These are phyloP conservation scores for Colletotrichum godetiae DNA, from an alignment of 2,329 filamentous ascomycete species.

Conservation along the genomic window DNA sequence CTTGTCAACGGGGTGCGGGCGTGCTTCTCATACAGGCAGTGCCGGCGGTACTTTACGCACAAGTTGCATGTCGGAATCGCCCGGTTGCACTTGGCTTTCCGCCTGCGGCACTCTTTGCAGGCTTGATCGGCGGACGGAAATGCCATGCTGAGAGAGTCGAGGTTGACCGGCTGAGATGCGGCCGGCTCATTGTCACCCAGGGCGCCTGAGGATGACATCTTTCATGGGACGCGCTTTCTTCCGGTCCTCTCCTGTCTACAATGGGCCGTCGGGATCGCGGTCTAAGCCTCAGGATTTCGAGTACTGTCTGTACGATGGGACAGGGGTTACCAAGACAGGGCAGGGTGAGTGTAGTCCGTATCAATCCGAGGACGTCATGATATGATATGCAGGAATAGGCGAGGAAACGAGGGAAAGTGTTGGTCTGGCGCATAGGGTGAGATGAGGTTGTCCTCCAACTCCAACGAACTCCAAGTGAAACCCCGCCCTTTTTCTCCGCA, in stretches of 20 bases:
- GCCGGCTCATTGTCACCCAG: constrained; percentile 2
- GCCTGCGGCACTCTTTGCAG: constrained; percentile 53
- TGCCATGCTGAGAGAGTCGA: constrained; percentile 26
- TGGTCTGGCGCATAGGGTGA: constrained; percentile 3
- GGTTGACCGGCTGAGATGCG: neutral
- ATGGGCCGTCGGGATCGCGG: too few relatives aligned
- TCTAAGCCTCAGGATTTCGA: too few relatives aligned
- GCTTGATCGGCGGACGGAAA: constrained; percentile 46
- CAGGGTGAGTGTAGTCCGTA: constrained; percentile 14
- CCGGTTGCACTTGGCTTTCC: constrained; percentile 53
- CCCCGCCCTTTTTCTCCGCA: constrained; percentile 28
- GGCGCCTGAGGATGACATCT: constrained; percentile 19
- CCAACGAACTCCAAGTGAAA: constrained; percentile 6
- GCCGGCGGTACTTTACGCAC: constrained; percentile 55
- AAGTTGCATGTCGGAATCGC: constrained; percentile 50
- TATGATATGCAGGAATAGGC: neutral
- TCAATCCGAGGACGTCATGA: neutral
- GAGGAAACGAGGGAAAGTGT: neutral
- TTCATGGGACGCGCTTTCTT: too few relatives aligned
- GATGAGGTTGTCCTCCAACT: constrained; percentile 3
- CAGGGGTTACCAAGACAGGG: neutral
- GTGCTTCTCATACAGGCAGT: constrained; percentile 61
- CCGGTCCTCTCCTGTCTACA: too few relatives aligned
- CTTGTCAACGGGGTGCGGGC: constrained; percentile 59
- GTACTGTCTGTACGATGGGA: too few relatives aligned